Conservation (phyloP, 164 flowering plant genomes). For the Macadamia tetraphylla region DNA sequence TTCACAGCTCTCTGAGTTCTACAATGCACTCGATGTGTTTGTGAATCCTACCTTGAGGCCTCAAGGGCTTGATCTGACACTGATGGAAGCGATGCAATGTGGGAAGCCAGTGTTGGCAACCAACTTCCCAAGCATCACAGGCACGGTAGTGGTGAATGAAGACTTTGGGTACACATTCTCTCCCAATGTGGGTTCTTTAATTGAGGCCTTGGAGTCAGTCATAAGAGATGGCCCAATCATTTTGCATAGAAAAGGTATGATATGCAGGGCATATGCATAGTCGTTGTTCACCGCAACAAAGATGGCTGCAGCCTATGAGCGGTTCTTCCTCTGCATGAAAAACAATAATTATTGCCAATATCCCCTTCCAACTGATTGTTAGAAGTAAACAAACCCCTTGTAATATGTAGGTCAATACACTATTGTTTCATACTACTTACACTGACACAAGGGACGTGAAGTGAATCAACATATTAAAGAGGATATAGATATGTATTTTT, state of each 20-base stretch:
- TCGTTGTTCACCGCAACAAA: constrained; percentile 45
- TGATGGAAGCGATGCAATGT: constrained; percentile 58
- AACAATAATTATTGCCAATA: constrained; percentile 34
- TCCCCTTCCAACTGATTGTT: constrained; percentile 41
- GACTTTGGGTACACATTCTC: constrained; percentile 44
- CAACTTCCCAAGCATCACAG: constrained; percentile 50
- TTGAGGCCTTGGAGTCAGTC: constrained; percentile 34
- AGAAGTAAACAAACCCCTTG: background rate
- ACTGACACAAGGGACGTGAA: too few relatives aligned
- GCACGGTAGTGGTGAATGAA: constrained; percentile 40
- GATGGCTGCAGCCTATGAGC: constrained; percentile 60
- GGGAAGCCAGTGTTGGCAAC: constrained; percentile 55
- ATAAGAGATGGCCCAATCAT: constrained; percentile 31
- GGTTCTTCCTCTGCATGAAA: constrained; percentile 57
- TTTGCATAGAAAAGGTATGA: constrained; percentile 34
- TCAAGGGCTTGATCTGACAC: constrained; percentile 59
- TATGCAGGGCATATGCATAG: constrained; percentile 29
- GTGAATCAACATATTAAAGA: too few relatives aligned
- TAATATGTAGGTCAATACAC: background rate
- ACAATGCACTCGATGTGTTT: constrained; percentile 55
- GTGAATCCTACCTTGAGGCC: constrained; percentile 62
- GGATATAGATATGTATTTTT: too few relatives aligned
- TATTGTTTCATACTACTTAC: too few relatives aligned
- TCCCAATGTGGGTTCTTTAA: constrained; percentile 44
- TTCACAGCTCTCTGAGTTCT: constrained; percentile 31